phyloP scores from a whole-genome alignment of 2,329 filamentous ascomycete genomes.

The Huntiella moniliformis region DNA sequence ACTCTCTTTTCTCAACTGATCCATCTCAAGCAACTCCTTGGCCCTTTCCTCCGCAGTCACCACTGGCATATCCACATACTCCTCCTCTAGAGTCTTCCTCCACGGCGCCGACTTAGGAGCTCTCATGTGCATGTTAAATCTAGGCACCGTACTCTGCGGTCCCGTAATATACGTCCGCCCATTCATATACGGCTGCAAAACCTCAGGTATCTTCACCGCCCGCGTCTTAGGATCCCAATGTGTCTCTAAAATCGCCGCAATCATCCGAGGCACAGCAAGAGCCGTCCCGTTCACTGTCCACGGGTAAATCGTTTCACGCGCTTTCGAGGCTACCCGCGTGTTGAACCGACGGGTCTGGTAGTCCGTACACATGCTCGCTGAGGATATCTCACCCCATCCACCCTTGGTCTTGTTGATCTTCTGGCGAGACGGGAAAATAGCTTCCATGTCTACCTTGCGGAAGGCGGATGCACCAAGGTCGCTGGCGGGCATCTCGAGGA shows the following conservation, averaged over 20 bases:
- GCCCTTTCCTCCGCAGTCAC: not conserved
- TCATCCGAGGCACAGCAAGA: conserved; percentile 70
- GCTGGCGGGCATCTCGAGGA: conserved; percentile 77
- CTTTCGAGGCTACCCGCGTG: conserved; percentile 57
- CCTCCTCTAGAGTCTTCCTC: too few relatives aligned
- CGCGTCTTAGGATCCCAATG: conserved; percentile 58
- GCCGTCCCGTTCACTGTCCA: conserved; percentile 92
- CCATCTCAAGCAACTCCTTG: not conserved
- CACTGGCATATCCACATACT: too few relatives aligned
- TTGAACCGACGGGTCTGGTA: conserved; percentile 75
- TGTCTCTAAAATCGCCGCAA: conserved; percentile 80
- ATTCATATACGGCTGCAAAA: conserved; percentile 70
- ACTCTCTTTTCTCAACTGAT: too few relatives aligned
- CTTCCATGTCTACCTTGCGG: conserved; percentile 85
- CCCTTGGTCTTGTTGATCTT: conserved; percentile 27
- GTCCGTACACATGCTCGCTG: conserved; percentile 78
- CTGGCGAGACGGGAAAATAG: conserved; percentile 68
- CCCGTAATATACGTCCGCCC: conserved; percentile 44
- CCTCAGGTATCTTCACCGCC: conserved; percentile 58
- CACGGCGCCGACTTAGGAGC: too few relatives aligned
- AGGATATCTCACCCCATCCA: conserved; percentile 89
- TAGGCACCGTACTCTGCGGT: not conserved
- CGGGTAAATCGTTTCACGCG: conserved; percentile 50
- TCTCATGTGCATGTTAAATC: too few relatives aligned
- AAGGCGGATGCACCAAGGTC: conserved; percentile 80